phyloP scores from a whole-genome alignment of 2,329 filamentous ascomycete species.

The Macrophomina tecta region DNA sequence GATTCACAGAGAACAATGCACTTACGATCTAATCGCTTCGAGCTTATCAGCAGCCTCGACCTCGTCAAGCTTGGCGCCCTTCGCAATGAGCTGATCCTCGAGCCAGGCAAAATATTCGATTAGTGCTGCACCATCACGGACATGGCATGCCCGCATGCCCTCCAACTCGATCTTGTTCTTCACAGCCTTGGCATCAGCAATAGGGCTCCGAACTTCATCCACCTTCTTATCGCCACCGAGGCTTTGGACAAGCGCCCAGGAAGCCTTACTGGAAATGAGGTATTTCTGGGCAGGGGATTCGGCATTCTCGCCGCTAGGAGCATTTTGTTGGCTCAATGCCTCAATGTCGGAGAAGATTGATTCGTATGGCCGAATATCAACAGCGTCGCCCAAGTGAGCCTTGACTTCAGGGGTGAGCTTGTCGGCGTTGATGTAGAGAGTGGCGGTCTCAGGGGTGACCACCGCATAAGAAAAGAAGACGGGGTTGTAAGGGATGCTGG shows the following conservation, averaged over 20 bases:
- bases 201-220: slow-evolving; percentile 84
- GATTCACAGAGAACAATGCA: not conserved
- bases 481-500: slow-evolving; percentile 89
- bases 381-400: slow-evolving; percentile 71
- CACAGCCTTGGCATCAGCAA: slow-evolving; percentile 89
- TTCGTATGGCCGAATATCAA: slow-evolving; percentile 81
- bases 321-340: slow-evolving; percentile 60
- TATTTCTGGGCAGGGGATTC: slow-evolving; percentile 67
- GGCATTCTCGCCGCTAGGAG: slow-evolving; percentile 39
- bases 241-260: slow-evolving; percentile 88
- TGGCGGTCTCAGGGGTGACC: slow-evolving; percentile 76
- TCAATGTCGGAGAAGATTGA: slow-evolving; percentile 80
- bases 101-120: slow-evolving; percentile 97
- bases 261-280: slow-evolving; percentile 84
- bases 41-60: slow-evolving; percentile 92
- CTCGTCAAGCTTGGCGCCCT: slow-evolving; percentile 80
- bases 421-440: slow-evolving; percentile 80
- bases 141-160: slow-evolving; percentile 92
- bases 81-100: slow-evolving; percentile 80
- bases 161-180: slow-evolving; percentile 90
- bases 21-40: slow-evolving; percentile 69
- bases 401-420: slow-evolving; percentile 75
- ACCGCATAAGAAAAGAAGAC: slow-evolving; percentile 98
- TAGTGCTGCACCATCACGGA: slow-evolving; percentile 89
- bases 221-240: slow-evolving; percentile 85